Evolutionary conservation across 495 filamentous ascomycete species (phyloP), one percentile per base, ranked within the genome.

Genomic region (Parmelia sp.): DNA sequence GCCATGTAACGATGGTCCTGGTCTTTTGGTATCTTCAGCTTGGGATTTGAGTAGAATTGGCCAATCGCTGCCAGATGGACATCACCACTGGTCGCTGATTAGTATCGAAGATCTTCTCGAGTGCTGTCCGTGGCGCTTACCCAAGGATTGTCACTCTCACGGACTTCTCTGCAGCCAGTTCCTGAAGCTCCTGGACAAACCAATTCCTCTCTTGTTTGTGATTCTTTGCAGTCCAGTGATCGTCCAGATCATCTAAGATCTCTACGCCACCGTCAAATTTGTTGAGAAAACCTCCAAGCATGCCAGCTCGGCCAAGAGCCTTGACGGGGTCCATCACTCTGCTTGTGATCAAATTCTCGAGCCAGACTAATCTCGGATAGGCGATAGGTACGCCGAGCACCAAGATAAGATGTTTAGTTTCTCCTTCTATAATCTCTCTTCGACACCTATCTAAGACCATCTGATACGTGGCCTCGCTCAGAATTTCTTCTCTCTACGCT

Each of bases 191-290:
- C 69, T 93, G 86, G 40, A 98, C 85, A 67, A 97, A 82, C 78
- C 88, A 88, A 67, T 86, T 89, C 37, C 94, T 84, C 76, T 98
- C 94, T 15, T 78, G 74, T 72, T 97, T 97, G 75, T 96, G 91
- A 70, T 91, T 88, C 69, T 90, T 95, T 27, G 94, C 92, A 4
- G 94, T 96, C 94, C 94, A 98, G 71, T 97, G 93, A 73, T 98
- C 94, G 68, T 92, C 89, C 14, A 95, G 78, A 71, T 95, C 90
- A 75, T 97, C 94, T 35, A 96, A 80, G 21, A 98, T 90, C 74
- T 97, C 95, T 9, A 96, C 89, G 51, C 90, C 92, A 60, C 90
- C 92, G 70, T 96, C 92, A 70, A 95, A 90, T 62, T 86, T 89
- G 74, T 96, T 97, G 23, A 96, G 77, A 57, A 97, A 82, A 10